Evolutionary conservation across 495 filamentous ascomycete species (phyloP).

Genomic region (Neurospora africana): DNA sequence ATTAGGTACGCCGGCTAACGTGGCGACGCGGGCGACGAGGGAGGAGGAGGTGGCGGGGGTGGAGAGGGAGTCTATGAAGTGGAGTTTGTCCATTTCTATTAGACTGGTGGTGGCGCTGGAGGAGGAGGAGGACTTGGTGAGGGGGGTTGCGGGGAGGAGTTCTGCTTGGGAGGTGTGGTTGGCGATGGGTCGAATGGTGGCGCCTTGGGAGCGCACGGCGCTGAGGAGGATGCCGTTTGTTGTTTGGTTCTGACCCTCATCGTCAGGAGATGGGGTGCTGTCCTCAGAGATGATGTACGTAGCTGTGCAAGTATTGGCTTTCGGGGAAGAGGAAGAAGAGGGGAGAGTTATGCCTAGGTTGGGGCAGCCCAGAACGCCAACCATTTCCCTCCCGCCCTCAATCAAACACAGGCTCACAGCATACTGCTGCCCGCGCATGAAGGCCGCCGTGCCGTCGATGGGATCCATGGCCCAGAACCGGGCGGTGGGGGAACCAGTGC

Average conservation of each 20-base stretch:
- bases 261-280: neutral
- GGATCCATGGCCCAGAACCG: slow-evolving; percentile 53
- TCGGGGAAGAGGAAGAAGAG: neutral
- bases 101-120: neutral
- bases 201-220: slow-evolving; percentile 42
- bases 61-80: slow-evolving; percentile 36
- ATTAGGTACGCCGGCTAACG: slow-evolving; percentile 14
- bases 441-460: slow-evolving; percentile 51
- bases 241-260: neutral
- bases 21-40: slow-evolving; percentile 34
- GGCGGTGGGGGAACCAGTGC: slow-evolving; percentile 23
- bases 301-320: neutral
- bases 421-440: slow-evolving; percentile 47
- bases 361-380: slow-evolving; percentile 50
- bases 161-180: neutral
- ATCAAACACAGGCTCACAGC: slow-evolving; percentile 45
- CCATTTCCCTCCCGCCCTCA: slow-evolving; percentile 38
- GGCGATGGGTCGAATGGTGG: slow-evolving; percentile 3
- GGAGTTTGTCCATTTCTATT: slow-evolving; percentile 18
- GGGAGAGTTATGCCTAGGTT: slow-evolving; percentile 25
- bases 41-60: slow-evolving; percentile 33
- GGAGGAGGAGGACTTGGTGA: neutral
- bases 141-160: neutral
- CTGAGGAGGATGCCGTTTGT: slow-evolving; percentile 20
- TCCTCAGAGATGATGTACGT: neutral